Evolutionary conservation across 805 yeast species (phyloP), one percentile per base, ranked within the genome.

Genomic region (Schizosaccharomyces japonicus): DNA sequence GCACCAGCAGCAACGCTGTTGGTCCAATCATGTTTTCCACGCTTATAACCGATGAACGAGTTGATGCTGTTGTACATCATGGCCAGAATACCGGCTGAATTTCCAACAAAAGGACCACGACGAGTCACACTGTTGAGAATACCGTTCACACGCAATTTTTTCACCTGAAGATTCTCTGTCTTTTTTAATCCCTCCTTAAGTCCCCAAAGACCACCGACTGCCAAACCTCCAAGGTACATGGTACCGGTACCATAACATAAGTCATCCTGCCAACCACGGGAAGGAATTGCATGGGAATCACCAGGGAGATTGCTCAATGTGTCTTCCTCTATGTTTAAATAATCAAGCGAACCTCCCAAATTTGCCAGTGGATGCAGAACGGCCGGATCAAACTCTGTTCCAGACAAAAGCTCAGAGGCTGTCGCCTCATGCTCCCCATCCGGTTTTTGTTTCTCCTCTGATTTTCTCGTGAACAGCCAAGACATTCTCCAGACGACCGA

Each of bases 191-290:
- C 96, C 63, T 87, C 95, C 51, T 75, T 72, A 51, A 85, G 66
- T 51, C 98, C 98, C 57, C 75, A 78, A 11, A 76, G 64, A 51
- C 98, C 98, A 64, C 98, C 98, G 40, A 75, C 51, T 31, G 93
- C 93, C 54, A 90, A 70, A 39, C 94, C 68, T 29, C 80, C 55
- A 54, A 90, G 69, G 60, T 90, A 90, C 47, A 84, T 83, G 5
- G 94, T 76, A 63, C 98, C 98, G 8, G 96, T 80, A 55, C 98
- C 98, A 63, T 90, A 90, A 71, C 95, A 84, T 53, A 90, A 70
- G 66, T 90, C 96, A 62, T 90, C 98, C 13, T 84, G 73, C 93
- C 95, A 90, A 56, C 93, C 94, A 66, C 95, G 77, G n/a, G 93
- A 80, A 26, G 98, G 95, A 52, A 90, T 72, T 50, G 87, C 61